Conservation (phyloP, 108 stramenopile genomes). For the Pelagomonas calceolata region DNA sequence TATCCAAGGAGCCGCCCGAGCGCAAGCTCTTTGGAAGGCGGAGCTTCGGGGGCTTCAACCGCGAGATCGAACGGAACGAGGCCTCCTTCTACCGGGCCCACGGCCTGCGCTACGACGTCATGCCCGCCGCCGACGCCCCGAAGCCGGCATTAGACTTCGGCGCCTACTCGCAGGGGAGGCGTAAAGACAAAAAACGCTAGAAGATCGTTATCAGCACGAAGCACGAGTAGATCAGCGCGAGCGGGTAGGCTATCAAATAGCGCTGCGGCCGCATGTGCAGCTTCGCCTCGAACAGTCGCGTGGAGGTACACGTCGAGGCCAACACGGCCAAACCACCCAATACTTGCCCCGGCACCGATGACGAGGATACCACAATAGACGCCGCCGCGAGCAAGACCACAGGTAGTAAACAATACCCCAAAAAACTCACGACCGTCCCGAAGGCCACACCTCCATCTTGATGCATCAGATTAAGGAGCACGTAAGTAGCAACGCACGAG, state of each 20-base stretch:
- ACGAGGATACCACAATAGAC: slow-evolving; percentile 57
- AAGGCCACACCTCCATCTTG: slow-evolving; percentile 45
- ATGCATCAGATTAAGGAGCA: slow-evolving; percentile 83
- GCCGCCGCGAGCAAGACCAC: slow-evolving; percentile 83
- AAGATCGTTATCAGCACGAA: slow-evolving; percentile 99
- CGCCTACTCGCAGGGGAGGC: too few relatives aligned
- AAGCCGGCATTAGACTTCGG: too few relatives aligned
- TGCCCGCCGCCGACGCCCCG: too few relatives aligned
- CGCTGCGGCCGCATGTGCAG: slow-evolving; percentile 74
- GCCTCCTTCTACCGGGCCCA: slow-evolving; percentile 4
- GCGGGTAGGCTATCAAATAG: slow-evolving; percentile 92
- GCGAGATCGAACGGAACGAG: slow-evolving; percentile 5
- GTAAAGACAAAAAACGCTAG: slow-evolving; percentile 26
- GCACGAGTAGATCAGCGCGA: slow-evolving; percentile 83
- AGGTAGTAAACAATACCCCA: slow-evolving; percentile 93
- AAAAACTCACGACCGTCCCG: slow-evolving; percentile 60
- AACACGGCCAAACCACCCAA: slow-evolving; percentile 64
- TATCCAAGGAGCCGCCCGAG: neutral
- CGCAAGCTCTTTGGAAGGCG: neutral
- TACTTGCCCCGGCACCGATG: slow-evolving; percentile 57
- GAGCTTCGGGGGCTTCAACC: slow-evolving; percentile 9
- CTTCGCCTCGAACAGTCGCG: slow-evolving; percentile 82
- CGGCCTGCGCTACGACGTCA: too few relatives aligned
- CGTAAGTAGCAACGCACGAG: slow-evolving; percentile 58
- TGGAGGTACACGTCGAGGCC: slow-evolving; percentile 81